These are phyloP conservation scores for Fusarium chaquense DNA, from an alignment of 2,329 filamentous ascomycete species.

Conservation along the genomic window DNA sequence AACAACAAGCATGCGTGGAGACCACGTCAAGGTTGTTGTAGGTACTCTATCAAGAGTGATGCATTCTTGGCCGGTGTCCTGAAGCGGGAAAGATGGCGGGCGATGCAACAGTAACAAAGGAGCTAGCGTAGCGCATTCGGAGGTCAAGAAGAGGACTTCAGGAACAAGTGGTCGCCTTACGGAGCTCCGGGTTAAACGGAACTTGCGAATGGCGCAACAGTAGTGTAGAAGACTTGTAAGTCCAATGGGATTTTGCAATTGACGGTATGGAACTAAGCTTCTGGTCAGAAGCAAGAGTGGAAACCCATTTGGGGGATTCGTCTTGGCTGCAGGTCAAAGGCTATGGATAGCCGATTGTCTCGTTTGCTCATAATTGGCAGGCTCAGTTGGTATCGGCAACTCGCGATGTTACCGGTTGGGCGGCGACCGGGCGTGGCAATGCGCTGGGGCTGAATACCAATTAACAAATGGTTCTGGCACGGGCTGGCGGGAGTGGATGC, in stretches of 20 bases:
- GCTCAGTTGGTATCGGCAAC: background rate
- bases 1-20: conserved; percentile 24
- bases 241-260: conserved; percentile 16
- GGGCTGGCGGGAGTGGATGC: conserved; percentile 39
- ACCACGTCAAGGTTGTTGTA: conserved; percentile 29
- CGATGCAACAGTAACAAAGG: conserved; percentile 31
- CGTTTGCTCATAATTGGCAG: conserved; percentile 17
- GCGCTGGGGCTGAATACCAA: conserved; percentile 42
- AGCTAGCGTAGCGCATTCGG: conserved; percentile 17
- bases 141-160: conserved; percentile 22
- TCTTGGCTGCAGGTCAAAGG: conserved; percentile 24
- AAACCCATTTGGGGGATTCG: conserved; percentile 3
- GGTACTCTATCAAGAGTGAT: conserved; percentile 19
- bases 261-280: conserved; percentile 13
- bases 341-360: background rate
- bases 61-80: conserved; percentile 42
- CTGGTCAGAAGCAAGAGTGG: conserved; percentile 8
- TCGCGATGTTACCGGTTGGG: conserved; percentile 21
- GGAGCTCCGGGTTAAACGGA: conserved; percentile 27
- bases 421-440: conserved; percentile 37
- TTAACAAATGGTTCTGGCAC: conserved; percentile 35
- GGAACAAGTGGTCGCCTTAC: conserved; percentile 31
- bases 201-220: conserved; percentile 8
- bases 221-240: conserved; percentile 18
- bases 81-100: conserved; percentile 27